These are phyloP conservation scores for Pseudonitzschia multiseries DNA, from an alignment of 108 stramenopile genomes.

Conservation along the genomic window DNA sequence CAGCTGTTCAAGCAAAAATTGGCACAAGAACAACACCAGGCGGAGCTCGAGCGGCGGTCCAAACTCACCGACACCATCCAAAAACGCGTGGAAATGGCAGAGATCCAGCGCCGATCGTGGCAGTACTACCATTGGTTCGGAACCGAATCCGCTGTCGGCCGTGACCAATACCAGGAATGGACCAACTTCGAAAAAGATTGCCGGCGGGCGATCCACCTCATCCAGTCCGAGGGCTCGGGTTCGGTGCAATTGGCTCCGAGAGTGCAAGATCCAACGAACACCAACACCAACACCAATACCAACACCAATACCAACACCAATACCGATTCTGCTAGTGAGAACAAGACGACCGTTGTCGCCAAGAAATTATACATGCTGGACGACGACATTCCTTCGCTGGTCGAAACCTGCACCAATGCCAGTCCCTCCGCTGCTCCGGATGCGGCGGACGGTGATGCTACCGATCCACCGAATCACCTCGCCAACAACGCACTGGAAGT, in stretches of 20 bases:
- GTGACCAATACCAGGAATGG: slow-evolving; percentile 18
- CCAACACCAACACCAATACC: background rate
- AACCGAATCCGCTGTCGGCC: slow-evolving; percentile 10
- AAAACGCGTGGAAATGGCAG: slow-evolving; percentile 15
- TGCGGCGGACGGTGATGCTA: background rate
- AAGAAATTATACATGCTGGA: slow-evolving; percentile 15
- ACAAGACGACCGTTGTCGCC: background rate
- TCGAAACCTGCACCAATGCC: slow-evolving; percentile 17
- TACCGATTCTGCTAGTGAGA: background rate
- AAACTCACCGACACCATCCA: slow-evolving; percentile 24
- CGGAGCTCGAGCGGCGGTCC: slow-evolving; percentile 8
- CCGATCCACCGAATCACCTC: background rate
- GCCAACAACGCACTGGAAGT: slow-evolving; percentile 23
- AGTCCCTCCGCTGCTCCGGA: background rate
- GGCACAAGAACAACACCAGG: slow-evolving; percentile 22
- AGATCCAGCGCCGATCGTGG: slow-evolving; percentile 15
- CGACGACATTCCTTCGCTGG: slow-evolving; percentile 4
- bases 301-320: background rate
- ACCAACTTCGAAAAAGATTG: slow-evolving; percentile 17
- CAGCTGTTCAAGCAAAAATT: slow-evolving; percentile 36
- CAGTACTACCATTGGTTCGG: slow-evolving; percentile 16
- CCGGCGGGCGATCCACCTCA: slow-evolving; percentile 8
- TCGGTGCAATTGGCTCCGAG: slow-evolving; percentile 10
- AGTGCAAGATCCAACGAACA: background rate
- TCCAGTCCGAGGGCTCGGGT: slow-evolving; percentile 9